A percentile compares a stretch with the other conserved stretches of the same genome.
Evolutionary conservation across 2,329 filamentous ascomycete genomes (phyloP).

Genomic region (Huntiella abstrusa): DNA sequence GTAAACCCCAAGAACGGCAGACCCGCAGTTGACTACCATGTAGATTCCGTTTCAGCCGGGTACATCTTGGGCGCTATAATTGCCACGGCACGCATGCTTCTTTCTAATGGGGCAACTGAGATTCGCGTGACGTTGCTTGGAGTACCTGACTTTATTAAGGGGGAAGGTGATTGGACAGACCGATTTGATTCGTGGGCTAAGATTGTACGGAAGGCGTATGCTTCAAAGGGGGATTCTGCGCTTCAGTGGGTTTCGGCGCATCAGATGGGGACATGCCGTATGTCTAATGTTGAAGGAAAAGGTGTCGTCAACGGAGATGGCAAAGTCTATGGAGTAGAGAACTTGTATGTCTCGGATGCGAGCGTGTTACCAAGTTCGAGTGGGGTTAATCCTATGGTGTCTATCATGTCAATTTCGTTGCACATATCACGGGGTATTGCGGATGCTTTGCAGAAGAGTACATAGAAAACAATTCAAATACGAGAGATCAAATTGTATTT

Average conservation of each 20-base stretch:
- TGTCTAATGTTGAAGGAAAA: slow-evolving; percentile 34
- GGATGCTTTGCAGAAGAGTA: no score
- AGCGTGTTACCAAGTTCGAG: slow-evolving; percentile 60
- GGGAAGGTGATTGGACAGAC: slow-evolving; percentile 21
- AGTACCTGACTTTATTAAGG: background rate
- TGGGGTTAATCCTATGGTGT: slow-evolving; percentile 70
- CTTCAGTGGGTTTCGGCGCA: slow-evolving; percentile 50
- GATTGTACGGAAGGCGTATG: no score
- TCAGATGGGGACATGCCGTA: slow-evolving; percentile 63
- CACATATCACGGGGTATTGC: slow-evolving; percentile 40
- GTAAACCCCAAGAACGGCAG: no score
- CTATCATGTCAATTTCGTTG: slow-evolving; percentile 51
- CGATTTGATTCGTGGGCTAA: slow-evolving; percentile 38
- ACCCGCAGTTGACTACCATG: no score
- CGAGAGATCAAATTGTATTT: slow-evolving; percentile 7
- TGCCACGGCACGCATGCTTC: background rate
- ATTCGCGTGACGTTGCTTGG: background rate
- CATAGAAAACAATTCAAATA: no score
- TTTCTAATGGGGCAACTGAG: background rate
- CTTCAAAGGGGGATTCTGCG: slow-evolving; percentile 23
- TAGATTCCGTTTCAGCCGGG: no score
- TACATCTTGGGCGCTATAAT: no score
- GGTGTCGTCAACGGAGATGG: slow-evolving; percentile 42
- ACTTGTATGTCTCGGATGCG: slow-evolving; percentile 52
- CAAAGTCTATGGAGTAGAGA: slow-evolving; percentile 45